Evolutionary conservation across 83 land plant species (phyloP).

Genomic region (Picea mariana): DNA sequence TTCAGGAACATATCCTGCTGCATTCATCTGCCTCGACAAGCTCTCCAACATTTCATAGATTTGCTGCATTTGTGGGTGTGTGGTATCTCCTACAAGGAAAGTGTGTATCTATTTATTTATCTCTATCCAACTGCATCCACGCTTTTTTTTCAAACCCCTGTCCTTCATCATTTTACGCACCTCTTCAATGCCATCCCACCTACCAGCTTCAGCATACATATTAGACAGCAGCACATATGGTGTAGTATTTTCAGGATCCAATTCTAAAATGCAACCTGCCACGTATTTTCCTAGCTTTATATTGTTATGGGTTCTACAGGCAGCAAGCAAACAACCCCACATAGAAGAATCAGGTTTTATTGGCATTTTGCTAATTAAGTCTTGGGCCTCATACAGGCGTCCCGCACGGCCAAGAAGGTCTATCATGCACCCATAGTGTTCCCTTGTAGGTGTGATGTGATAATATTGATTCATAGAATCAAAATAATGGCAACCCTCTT

Average conservation of each 20-base stretch:
- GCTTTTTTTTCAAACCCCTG: constrained; percentile 23
- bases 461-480: constrained; percentile 28
- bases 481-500: constrained; percentile 33
- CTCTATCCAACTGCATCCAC: constrained; percentile 40
- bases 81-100: neutral
- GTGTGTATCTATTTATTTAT: neutral
- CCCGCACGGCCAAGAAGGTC: constrained; percentile 41
- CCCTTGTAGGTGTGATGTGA: constrained; percentile 28
- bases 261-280: constrained; percentile 32
- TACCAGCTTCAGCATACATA: constrained; percentile 24
- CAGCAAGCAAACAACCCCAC: constrained; percentile 49
- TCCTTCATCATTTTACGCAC: constrained; percentile 26
- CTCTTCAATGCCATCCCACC: constrained; percentile 33
- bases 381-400: constrained; percentile 30
- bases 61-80: neutral
- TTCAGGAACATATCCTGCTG: neutral
- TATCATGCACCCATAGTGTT: constrained; percentile 43
- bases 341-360: constrained; percentile 27
- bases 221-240: constrained; percentile 34
- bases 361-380: constrained; percentile 28
- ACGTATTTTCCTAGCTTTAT: constrained; percentile 31
- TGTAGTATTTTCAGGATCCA: constrained; percentile 36
- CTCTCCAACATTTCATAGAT: neutral
- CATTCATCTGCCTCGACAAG: constrained; percentile 8
- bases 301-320: constrained; percentile 31